Conservation (phyloP, 257 asterid species). For the Solanum microdontum region DNA sequence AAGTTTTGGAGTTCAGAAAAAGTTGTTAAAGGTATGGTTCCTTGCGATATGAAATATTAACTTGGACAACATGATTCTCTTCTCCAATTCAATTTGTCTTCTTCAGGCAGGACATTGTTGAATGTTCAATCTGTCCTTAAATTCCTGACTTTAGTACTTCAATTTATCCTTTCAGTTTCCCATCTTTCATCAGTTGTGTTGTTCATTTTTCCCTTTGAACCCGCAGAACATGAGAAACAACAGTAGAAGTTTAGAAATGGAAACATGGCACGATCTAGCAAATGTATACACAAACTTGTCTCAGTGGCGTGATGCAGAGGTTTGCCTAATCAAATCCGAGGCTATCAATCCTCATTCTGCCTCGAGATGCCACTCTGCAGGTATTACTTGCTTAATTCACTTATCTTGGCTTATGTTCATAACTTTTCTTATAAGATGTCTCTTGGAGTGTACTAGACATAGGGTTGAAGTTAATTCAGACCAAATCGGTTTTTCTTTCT, state of each 20-base stretch:
- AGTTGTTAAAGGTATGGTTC: slow-evolving; percentile 40
- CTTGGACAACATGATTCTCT: neutral
- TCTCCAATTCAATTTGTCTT: neutral
- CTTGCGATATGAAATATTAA: neutral
- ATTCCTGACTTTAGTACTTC: neutral
- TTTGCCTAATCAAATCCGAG: slow-evolving; percentile 71
- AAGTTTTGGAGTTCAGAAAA: slow-evolving; percentile 33
- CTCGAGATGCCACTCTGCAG: slow-evolving; percentile 67
- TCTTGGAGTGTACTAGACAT: neutral
- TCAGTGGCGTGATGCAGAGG: slow-evolving; percentile 88
- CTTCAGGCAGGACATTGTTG: neutral
- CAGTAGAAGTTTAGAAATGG: slow-evolving; percentile 51
- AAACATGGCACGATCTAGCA: slow-evolving; percentile 92
- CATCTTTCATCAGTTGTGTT: neutral
- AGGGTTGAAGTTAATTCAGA: neutral
- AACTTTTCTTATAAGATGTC: neutral
- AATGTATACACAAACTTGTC: slow-evolving; percentile 63
- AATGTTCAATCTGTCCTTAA: neutral
- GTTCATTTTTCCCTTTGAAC: neutral
- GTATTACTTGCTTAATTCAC: slow-evolving; percentile 17
- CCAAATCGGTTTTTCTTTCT: neutral
- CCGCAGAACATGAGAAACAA: slow-evolving; percentile 37
- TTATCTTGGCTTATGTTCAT: neutral
- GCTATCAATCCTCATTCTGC: slow-evolving; percentile 80
- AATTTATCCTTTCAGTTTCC: neutral